These are phyloP conservation scores for Chalciporus piperatus DNA, from an alignment of 768 basidiomycete species.

Conservation along the genomic window DNA sequence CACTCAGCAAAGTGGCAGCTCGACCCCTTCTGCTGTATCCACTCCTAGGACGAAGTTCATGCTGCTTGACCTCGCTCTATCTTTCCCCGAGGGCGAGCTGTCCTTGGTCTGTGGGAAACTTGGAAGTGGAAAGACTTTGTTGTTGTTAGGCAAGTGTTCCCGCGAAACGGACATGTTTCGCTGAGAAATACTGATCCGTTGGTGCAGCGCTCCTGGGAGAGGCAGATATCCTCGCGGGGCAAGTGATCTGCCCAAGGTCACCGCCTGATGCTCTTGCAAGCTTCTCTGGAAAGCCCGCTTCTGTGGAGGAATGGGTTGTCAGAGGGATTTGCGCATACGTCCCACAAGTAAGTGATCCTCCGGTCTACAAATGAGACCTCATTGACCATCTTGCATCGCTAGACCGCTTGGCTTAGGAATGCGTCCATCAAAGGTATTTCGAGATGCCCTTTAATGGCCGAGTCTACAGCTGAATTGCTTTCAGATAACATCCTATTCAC, in stretches of 20 bases:
- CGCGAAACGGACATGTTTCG: neutral
- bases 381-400: conserved; percentile 8
- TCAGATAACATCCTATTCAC: conserved; percentile 77
- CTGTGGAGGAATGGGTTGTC: conserved; percentile 71
- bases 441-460: conserved; percentile 21
- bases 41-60: conserved; percentile 81
- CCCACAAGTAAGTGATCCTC: conserved; percentile 52
- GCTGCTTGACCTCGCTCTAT: conserved; percentile 71
- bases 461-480: conserved; percentile 32
- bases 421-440: conserved; percentile 44
- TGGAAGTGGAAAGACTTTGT: conserved; percentile 84
- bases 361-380: conserved; percentile 2
- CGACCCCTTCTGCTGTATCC: conserved; percentile 52
- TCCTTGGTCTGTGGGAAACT: conserved; percentile 87
- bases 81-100: conserved; percentile 77
- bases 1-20: conserved; percentile 38
- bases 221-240: conserved; percentile 61
- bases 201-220: conserved; percentile 66
- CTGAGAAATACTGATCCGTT: conserved; percentile 7
- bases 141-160: conserved; percentile 55
- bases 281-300: conserved; percentile 42
- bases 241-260: conserved; percentile 79
- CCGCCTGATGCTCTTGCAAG: conserved; percentile 74
- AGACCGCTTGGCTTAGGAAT: conserved; percentile 70
- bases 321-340: conserved; percentile 83